Conservation (phyloP, 2,329 filamentous ascomycete genomes). For the Chalara sp. region DNA sequence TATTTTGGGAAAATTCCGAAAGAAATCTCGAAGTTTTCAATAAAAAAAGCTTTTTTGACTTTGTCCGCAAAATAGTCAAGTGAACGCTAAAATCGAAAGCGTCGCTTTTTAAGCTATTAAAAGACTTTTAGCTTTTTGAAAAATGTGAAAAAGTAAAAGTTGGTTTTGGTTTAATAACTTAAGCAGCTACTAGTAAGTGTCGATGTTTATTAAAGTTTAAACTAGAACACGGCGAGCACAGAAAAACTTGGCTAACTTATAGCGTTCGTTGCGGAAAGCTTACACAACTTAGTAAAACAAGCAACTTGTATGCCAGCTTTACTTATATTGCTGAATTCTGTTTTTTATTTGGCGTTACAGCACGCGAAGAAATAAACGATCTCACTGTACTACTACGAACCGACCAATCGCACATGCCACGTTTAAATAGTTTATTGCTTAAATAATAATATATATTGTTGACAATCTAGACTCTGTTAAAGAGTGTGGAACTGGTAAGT, state of each 20-base stretch:
- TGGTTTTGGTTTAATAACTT: conserved; percentile 4
- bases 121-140: conserved; percentile 17
- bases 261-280: not conserved
- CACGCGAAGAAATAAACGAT: too few relatives aligned
- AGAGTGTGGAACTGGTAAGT: too few relatives aligned
- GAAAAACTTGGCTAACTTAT: too few relatives aligned
- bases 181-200: conserved; percentile 5
- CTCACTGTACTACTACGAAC: too few relatives aligned
- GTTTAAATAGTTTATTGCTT: too few relatives aligned
- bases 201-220: conserved; percentile 4
- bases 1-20: conserved; percentile 16
- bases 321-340: too few relatives aligned
- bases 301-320: too few relatives aligned
- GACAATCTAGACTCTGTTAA: too few relatives aligned
- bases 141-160: not conserved
- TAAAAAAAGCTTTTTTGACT: conserved; percentile 17
- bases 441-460: too few relatives aligned
- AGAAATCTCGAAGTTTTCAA: conserved; percentile 13
- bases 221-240: conserved; percentile 6
- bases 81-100: conserved; percentile 19
- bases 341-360: too few relatives aligned
- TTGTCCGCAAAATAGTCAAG: conserved; percentile 17
- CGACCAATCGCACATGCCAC: too few relatives aligned
- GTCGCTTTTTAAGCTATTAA: conserved; percentile 15
- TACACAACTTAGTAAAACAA: too few relatives aligned